These are phyloP conservation scores for Wickerhamomyces sp. DNA, from an alignment of 1,139 yeast genomes.

Conservation along the genomic window DNA sequence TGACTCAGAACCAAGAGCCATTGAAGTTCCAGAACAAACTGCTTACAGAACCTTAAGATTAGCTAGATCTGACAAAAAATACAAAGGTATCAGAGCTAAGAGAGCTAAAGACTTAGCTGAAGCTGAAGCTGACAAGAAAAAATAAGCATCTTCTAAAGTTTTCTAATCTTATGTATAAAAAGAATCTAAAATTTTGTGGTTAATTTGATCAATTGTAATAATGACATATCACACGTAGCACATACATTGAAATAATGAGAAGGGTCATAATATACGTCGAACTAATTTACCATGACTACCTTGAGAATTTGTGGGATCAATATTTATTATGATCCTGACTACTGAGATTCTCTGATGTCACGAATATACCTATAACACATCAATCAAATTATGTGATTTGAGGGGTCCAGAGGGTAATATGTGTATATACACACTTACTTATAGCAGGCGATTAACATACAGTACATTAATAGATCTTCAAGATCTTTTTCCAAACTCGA, in stretches of 20 bases:
- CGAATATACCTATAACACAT: no score
- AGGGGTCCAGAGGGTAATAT: no score
- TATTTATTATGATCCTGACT: no score
- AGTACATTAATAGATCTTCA: not conserved
- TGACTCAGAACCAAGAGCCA: constrained; percentile 86
- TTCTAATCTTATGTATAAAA: constrained; percentile 18
- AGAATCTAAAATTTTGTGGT: constrained; percentile 10
- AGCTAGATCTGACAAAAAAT: constrained; percentile 90
- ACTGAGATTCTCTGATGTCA: no score
- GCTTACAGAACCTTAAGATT: constrained; percentile 94
- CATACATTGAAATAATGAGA: no score
- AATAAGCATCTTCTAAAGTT: constrained; percentile 28
- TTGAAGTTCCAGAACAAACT: constrained; percentile 82
- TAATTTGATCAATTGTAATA: constrained; percentile 7
- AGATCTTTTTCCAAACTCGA: not conserved
- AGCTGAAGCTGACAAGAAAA: constrained; percentile 99
- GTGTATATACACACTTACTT: no score
- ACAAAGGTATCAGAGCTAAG: constrained; percentile 93
- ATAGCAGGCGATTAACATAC: no score
- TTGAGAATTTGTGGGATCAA: no score
- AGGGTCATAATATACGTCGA: no score
- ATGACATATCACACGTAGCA: no score
- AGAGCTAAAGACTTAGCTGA: constrained; percentile 95
- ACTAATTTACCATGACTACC: no score
- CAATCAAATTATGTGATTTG: no score